Evolutionary conservation across 2,329 filamentous ascomycete genomes (phyloP), one percentile per base, ranked within the genome.

Genomic region (Alternaria triticina): DNA sequence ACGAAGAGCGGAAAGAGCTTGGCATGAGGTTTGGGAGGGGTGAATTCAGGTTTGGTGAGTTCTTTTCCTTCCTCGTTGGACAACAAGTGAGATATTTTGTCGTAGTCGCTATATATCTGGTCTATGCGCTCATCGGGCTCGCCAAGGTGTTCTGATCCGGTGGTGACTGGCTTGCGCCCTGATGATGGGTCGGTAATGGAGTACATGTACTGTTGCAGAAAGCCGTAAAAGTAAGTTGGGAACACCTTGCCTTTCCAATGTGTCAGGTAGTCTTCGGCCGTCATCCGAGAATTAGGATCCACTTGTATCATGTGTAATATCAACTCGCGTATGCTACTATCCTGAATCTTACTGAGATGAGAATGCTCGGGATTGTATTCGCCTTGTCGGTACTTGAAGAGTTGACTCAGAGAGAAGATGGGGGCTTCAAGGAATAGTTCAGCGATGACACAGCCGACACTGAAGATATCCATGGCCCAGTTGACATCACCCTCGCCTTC

Each of bases 391-490:
- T 97, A 99, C 76, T 94, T 95, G 84, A 95, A 98, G 57, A 99
- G 87, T 79, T 98, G 95, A 72, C 93, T 97, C 11, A 99, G 86
- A n/a, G 90, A 97, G 81, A 99, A 98, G n/a, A 98, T 95, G 9
- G 96, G 94, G 0, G 94, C 88, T 81, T 99, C 96, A 6, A 98
- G 87, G 70, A 99, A 97, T 40, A 99, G 86, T 79, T 99, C 96
- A 2, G 96, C 96, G 73, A 99, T 97, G 43, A 98, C 94, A 77
- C 96, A 99, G 8, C 96, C 96, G 22, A 91, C 91, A 79, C 96
- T 98, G 83, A 99, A 99, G 36, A 99, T 91, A 77, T 99, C 96
- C 96, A 99, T 99, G 40, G 96, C 95, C 94, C 95, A 97, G 51
- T 89, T 91, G 56, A 91, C 82, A 5, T 74, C 89, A 81, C 82